Conservation (phyloP, 805 yeast species). For the Kodamaea lidongshanica region DNA sequence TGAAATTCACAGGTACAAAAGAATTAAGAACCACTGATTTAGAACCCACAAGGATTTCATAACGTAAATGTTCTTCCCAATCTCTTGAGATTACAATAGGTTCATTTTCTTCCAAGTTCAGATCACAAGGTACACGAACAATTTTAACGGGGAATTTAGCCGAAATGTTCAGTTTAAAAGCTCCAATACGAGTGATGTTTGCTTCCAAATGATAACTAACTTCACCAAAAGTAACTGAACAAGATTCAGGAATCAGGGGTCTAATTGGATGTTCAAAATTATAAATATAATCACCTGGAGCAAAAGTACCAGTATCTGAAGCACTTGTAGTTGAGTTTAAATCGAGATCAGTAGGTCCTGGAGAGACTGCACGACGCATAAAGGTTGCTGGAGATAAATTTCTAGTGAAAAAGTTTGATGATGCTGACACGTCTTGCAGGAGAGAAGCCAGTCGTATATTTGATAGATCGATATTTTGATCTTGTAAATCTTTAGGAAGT, state of each 20-base stretch:
- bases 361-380: constrained; percentile 24
- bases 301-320: constrained; percentile 38
- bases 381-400: constrained; percentile 23
- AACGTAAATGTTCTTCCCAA: constrained; percentile 89
- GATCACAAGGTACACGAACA: constrained; percentile 71
- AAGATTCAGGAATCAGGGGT: constrained; percentile 74
- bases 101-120: constrained; percentile 80
- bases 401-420: constrained; percentile 21
- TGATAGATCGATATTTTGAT: constrained; percentile 15
- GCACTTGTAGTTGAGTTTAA: constrained; percentile 17
- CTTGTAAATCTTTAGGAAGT: constrained; percentile 12
- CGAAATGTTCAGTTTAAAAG: constrained; percentile 71
- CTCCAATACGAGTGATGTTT: constrained; percentile 66
- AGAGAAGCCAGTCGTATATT: constrained; percentile 13
- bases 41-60: constrained; percentile 87
- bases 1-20: constrained; percentile 75
- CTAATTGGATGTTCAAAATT: constrained; percentile 87
- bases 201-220: constrained; percentile 70
- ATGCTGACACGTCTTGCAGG: constrained; percentile 1
- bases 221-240: constrained; percentile 72
- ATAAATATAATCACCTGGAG: constrained; percentile 88
- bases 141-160: constrained; percentile 61
- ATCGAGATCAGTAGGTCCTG: constrained; percentile 19
- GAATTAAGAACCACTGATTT: constrained; percentile 83
- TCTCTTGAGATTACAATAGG: constrained; percentile 86